A percentile compares a stretch with the other conserved stretches of the same genome.
Conservation (phyloP, 352 stramenopile species). For the Pythium grandisporangium region DNA sequence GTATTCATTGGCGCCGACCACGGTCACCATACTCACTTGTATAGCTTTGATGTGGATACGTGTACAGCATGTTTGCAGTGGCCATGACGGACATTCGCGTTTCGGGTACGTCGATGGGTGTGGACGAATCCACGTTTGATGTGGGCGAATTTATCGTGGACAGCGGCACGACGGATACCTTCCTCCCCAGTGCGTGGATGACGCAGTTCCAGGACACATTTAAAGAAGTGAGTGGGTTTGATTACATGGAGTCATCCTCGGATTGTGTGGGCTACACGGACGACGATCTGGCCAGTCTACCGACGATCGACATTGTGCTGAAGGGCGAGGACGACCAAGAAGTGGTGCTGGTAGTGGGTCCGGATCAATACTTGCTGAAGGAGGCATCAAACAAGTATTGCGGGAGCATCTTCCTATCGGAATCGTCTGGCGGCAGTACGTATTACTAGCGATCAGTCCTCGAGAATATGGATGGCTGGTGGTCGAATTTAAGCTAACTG, state of each 20-base stretch:
- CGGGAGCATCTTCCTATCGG: constrained; percentile 54
- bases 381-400: constrained; percentile 41
- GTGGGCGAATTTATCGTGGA: constrained; percentile 73
- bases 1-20: too few relatives aligned
- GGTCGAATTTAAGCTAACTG: too few relatives aligned
- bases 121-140: constrained; percentile 20
- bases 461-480: too few relatives aligned
- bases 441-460: too few relatives aligned
- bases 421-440: constrained; percentile 44
- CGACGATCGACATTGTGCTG: constrained; percentile 62
- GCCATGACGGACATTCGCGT: constrained; percentile 62
- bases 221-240: constrained; percentile 29
- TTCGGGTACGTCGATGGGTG: constrained; percentile 43
- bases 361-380: constrained; percentile 50
- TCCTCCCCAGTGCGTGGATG: constrained; percentile 45
- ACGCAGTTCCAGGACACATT: constrained; percentile 48
- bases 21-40: too few relatives aligned
- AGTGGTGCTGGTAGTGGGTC: constrained; percentile 47
- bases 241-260: constrained; percentile 33
- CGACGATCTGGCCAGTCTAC: constrained; percentile 34
- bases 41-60: too few relatives aligned
- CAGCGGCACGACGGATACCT: constrained; percentile 81
- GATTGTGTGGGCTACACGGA: constrained; percentile 45
- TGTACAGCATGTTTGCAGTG: too few relatives aligned
- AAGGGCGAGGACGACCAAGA: constrained; percentile 45